These are phyloP conservation scores for Centrapalus pauciflorus DNA, from an alignment of 129 eudicot genomes.

Conservation along the genomic window DNA sequence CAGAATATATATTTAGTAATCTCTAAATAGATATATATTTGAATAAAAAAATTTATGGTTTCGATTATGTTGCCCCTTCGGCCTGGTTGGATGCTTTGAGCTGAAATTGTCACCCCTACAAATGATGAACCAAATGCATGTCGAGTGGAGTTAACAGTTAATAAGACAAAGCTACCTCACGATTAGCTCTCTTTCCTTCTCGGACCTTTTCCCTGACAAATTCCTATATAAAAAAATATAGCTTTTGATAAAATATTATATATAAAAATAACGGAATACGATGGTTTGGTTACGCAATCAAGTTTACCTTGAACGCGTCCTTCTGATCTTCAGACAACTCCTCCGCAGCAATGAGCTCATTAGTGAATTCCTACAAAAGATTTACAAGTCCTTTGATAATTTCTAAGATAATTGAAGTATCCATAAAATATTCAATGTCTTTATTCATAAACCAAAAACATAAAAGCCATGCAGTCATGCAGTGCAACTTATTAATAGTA, in stretches of 20 bases:
- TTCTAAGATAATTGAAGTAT: background rate
- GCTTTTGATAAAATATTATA: background rate
- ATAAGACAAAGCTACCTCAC: slow-evolving; percentile 48
- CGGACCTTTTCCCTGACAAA: slow-evolving; percentile 72
- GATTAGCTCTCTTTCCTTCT: slow-evolving; percentile 72
- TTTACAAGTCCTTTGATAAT: background rate
- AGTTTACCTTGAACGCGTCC: slow-evolving; percentile 69
- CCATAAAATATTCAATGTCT: no score
- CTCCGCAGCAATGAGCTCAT: slow-evolving; percentile 58
- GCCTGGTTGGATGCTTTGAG: no score
- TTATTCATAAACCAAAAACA: background rate
- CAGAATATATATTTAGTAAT: no score
- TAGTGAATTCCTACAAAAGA: slow-evolving; percentile 60
- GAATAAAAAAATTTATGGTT: no score
- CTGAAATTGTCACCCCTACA: no score
- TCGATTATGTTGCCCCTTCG: no score
- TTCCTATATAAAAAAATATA: slow-evolving; percentile 30
- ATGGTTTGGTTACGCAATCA: background rate
- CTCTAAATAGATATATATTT: background rate
- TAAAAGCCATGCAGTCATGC: no score
- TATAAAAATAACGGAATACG: background rate
- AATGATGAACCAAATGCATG: no score
- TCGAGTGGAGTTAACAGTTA: no score
- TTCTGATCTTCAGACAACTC: slow-evolving; percentile 67
- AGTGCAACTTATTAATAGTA: no score